Conservation (phyloP, 768 basidiomycete species). For the Mycena polygramma region DNA sequence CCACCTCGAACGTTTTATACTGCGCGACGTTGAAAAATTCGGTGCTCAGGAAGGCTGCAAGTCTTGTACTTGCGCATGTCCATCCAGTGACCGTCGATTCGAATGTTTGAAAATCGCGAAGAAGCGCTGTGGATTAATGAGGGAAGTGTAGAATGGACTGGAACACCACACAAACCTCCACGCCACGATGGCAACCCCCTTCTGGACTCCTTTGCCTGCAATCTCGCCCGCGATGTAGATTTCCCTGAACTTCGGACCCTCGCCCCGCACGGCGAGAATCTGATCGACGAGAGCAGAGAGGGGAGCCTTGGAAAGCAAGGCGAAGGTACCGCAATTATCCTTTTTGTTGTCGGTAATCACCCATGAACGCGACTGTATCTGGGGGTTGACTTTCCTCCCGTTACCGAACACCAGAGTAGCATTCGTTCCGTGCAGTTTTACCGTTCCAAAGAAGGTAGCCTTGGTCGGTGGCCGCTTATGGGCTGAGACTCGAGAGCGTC, state of each 20-base stretch:
- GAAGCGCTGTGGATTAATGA: constrained; percentile 29
- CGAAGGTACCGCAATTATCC: constrained; percentile 32
- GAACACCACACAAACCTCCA: constrained; percentile 24
- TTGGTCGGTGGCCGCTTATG: constrained; percentile 27
- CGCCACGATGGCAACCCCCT: constrained; percentile 37
- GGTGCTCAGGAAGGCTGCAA: constrained; percentile 36
- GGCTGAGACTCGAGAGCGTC: neutral
- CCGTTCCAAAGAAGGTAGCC: constrained; percentile 38
- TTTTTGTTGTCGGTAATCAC: constrained; percentile 31
- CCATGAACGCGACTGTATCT: constrained; percentile 41
- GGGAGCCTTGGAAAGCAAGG: constrained; percentile 36
- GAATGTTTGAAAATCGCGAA: constrained; percentile 43
- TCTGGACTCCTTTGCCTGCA: constrained; percentile 37
- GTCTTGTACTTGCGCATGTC: constrained; percentile 39
- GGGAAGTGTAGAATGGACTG: neutral
- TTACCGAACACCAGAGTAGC: constrained; percentile 36
- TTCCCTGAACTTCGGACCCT: constrained; percentile 25
- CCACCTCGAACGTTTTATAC: constrained; percentile 36
- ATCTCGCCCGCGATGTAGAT: constrained; percentile 39
- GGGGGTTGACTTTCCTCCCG: constrained; percentile 16
- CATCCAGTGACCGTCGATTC: constrained; percentile 40
- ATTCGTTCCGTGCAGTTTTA: constrained; percentile 42
- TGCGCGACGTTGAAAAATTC: constrained; percentile 38
- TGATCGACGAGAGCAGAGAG: constrained; percentile 38
- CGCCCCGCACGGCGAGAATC: constrained; percentile 33